Conservation (phyloP, 306 rosid species). For the Lathyrus tuberosus region DNA sequence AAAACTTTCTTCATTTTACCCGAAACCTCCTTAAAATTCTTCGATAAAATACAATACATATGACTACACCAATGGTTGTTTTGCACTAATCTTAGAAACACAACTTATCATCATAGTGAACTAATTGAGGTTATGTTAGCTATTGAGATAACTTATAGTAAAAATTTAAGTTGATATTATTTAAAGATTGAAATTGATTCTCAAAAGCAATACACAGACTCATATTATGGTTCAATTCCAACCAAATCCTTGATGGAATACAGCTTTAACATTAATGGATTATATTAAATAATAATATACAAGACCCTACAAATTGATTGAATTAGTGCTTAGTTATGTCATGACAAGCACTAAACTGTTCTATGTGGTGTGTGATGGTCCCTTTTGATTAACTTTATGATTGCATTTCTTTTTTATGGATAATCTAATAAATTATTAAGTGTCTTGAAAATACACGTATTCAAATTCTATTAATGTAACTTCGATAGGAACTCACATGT, state of each 20-base stretch:
- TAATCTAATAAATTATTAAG: slow-evolving; percentile 37
- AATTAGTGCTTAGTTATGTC: slow-evolving; percentile 46
- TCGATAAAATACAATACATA: too few species aligned
- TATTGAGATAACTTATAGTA: too few species aligned
- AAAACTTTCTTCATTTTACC: too few species aligned
- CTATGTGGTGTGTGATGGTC: slow-evolving; percentile 37
- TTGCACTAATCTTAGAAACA: too few species aligned
- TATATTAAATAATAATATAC: slow-evolving; percentile 23
- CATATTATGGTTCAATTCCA: too few species aligned
- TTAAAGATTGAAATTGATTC: too few species aligned
- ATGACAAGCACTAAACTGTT: slow-evolving; percentile 44
- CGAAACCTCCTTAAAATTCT: too few species aligned
- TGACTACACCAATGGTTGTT: too few species aligned
- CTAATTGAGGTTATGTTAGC: too few species aligned
- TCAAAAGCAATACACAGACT: too few species aligned
- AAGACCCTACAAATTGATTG: slow-evolving; percentile 46
- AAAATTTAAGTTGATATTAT: too few species aligned
- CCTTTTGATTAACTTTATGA: slow-evolving; percentile 47
- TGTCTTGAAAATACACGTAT: slow-evolving; percentile 39
- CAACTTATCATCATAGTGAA: too few species aligned
- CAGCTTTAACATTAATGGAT: slow-evolving; percentile 38
- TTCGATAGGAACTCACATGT: slow-evolving; percentile 42
- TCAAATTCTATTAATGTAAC: slow-evolving; percentile 17
- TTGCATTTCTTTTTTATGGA: slow-evolving; percentile 55
- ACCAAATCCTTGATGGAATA: slow-evolving; percentile 35